A percentile compares a stretch with the other conserved stretches of the same genome.
phyloP scores from a whole-genome alignment of 2,329 filamentous ascomycete species.

The Penicillium sp. region DNA sequence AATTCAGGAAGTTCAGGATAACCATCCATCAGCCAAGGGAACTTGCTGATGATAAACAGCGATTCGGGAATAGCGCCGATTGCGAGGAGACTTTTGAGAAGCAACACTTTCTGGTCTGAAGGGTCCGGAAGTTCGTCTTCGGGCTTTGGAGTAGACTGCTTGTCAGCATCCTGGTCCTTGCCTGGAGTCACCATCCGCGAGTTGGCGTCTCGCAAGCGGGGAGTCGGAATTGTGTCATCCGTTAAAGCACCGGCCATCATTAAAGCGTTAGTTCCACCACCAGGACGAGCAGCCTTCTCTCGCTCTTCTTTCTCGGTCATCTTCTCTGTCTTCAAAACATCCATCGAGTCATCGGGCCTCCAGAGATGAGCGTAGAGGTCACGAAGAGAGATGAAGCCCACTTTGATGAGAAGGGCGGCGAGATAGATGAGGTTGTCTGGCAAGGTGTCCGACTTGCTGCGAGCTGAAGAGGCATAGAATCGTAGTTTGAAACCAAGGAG shows the following conservation, averaged over 20 bases:
- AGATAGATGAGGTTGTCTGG: constrained; percentile 93
- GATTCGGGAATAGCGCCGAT: constrained; percentile 93
- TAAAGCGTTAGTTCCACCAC: constrained; percentile 78
- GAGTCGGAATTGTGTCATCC: constrained; percentile 70
- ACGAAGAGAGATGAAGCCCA: constrained; percentile 90
- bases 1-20: constrained; percentile 80
- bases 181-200: constrained; percentile 58
- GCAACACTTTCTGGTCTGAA: constrained; percentile 81
- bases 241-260: constrained; percentile 83
- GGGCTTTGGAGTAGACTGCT: constrained; percentile 36
- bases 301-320: constrained; percentile 77
- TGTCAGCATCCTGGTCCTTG: constrained; percentile 57
- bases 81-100: constrained; percentile 83
- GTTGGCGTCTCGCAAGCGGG: constrained; percentile 56
- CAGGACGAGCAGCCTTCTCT: constrained; percentile 71
- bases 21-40: constrained; percentile 87
- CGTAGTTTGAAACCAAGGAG: constrained; percentile 95
- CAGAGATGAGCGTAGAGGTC: constrained; percentile 93
- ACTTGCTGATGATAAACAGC: constrained; percentile 86
- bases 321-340: constrained; percentile 69
- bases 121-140: constrained; percentile 69
- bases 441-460: constrained; percentile 74
- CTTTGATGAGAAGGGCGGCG: constrained; percentile 89
- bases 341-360: constrained; percentile 83
- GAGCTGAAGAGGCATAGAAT: constrained; percentile 84